phyloP scores from a whole-genome alignment of 352 stramenopile species.

The Chrysophaeum taylorii region DNA sequence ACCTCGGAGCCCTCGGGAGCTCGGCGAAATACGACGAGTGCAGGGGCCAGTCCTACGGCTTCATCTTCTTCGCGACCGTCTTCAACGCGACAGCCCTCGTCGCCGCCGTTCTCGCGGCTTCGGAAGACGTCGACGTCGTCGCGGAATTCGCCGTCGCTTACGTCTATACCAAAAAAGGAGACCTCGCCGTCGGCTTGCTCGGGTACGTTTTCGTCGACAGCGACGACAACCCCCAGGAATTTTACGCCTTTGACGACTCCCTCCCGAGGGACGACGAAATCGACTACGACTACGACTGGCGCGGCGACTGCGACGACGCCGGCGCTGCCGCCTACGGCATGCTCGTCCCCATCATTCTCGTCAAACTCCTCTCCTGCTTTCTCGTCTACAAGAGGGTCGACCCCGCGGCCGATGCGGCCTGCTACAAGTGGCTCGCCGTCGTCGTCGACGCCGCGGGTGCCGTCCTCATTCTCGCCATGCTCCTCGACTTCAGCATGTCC shows the following conservation, averaged over 20 bases:
- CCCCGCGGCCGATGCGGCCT: neutral
- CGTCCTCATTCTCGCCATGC: no score
- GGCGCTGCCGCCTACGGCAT: neutral
- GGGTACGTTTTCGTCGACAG: neutral
- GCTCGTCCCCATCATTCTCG: neutral
- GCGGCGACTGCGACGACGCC: neutral
- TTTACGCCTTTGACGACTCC: neutral
- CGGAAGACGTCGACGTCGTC: neutral
- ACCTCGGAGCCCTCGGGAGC: neutral
- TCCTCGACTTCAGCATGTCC: no score
- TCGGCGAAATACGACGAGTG: neutral
- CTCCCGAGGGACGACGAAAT: neutral
- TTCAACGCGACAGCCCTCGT: neutral
- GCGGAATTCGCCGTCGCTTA: neutral
- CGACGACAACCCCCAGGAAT: neutral
- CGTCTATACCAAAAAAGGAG: neutral
- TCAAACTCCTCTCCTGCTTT: neutral
- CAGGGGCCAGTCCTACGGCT: neutral
- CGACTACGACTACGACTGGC: neutral
- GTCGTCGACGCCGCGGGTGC: no score
- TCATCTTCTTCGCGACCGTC: slow-evolving; percentile 10
- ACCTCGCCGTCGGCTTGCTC: neutral
- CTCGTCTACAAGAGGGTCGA: neutral
- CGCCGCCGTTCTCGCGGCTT: neutral
- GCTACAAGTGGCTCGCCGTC: no score